Conservation (phyloP, 805 yeast species). For the Pichia sporocuriosa region DNA sequence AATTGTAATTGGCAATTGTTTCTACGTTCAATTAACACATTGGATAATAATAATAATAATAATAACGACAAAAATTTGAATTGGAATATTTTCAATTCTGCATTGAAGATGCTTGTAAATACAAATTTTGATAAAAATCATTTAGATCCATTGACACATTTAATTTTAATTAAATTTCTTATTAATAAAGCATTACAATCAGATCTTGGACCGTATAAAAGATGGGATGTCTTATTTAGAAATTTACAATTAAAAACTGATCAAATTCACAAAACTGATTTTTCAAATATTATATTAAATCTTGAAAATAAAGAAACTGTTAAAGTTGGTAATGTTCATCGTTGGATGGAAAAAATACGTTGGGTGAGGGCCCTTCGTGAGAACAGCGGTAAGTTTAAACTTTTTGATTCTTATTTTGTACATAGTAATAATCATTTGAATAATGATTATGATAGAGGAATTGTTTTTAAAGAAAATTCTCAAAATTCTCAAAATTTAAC, state of each 20-base stretch:
- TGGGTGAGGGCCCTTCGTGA: constrained; percentile 7
- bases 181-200: background rate
- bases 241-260: constrained; percentile 12
- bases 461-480: too few species aligned
- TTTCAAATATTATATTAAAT: too few species aligned
- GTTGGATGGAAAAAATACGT: background rate
- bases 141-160: constrained; percentile 2
- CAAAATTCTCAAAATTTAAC: too few species aligned
- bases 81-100: constrained; percentile 4
- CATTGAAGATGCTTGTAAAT: constrained; percentile 1
- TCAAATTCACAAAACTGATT: background rate
- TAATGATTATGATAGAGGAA: background rate
- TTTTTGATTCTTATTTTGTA: constrained; percentile 1
- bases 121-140: background rate
- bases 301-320: too few species aligned
- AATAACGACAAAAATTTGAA: background rate
- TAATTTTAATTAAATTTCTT: constrained; percentile 10
- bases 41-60: background rate
- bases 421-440: background rate
- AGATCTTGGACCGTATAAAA: constrained; percentile 6
- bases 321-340: background rate
- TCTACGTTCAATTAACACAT: constrained; percentile 9
- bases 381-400: background rate
- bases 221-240: constrained; percentile 10
- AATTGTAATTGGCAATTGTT: constrained; percentile 9